Conservation (phyloP, 352 stramenopile genomes). For the Phytophthora cryptogea region DNA sequence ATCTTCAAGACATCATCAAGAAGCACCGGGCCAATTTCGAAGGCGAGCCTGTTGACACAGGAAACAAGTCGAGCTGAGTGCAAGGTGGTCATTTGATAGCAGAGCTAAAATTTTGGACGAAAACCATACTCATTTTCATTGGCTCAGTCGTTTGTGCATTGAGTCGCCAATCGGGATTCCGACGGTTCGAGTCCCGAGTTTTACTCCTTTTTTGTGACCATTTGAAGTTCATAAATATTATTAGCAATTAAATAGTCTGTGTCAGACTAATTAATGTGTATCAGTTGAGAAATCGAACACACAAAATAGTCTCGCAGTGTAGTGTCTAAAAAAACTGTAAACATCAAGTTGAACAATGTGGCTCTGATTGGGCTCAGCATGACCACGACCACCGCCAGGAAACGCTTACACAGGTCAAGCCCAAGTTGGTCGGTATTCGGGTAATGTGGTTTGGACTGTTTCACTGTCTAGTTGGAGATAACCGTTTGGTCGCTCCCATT, state of each 20-base stretch:
- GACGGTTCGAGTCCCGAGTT: slow-evolving; percentile 5
- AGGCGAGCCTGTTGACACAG: not conserved
- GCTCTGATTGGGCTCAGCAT: too few relatives aligned
- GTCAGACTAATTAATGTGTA: too few relatives aligned
- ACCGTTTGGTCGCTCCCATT: too few relatives aligned
- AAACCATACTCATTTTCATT: not conserved
- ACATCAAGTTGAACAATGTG: too few relatives aligned
- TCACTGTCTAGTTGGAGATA: too few relatives aligned
- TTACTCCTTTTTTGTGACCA: slow-evolving; percentile 1
- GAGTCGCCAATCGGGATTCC: not conserved
- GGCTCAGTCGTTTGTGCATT: slow-evolving; percentile 1
- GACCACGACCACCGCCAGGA: too few relatives aligned
- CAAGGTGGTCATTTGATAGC: not conserved
- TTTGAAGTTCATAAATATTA: not conserved
- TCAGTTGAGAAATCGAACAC: too few relatives aligned
- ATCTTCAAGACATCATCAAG: slow-evolving; percentile 14
- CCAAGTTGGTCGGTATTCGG: too few relatives aligned
- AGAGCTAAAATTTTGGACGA: not conserved
- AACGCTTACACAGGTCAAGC: too few relatives aligned
- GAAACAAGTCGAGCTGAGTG: slow-evolving; percentile 3
- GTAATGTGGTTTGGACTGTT: too few relatives aligned
- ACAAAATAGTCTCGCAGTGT: too few relatives aligned
- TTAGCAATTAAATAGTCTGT: not conserved
- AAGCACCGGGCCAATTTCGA: not conserved
- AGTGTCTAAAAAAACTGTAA: too few relatives aligned